Evolutionary conservation across 108 stramenopile genomes (phyloP).

Genomic region (Fistulifera solaris): DNA sequence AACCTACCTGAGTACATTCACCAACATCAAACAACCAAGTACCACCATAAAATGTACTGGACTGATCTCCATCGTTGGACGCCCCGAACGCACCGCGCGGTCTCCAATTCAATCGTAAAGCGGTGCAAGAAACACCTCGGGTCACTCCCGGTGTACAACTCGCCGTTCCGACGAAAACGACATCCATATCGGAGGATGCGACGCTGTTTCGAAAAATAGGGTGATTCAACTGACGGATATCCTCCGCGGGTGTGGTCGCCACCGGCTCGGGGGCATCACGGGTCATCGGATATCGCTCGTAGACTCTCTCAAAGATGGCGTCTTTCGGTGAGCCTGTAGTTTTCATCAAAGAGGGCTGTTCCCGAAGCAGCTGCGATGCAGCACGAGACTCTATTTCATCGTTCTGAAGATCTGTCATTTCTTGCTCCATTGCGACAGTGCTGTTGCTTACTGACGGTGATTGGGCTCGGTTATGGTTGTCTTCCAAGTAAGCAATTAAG

Average conservation of each 20-base stretch:
- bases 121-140: slow-evolving; percentile 84
- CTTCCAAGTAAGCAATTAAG: slow-evolving; percentile 35
- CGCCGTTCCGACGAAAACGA: slow-evolving; percentile 89
- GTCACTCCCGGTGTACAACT: slow-evolving; percentile 82
- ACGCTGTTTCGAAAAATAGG: slow-evolving; percentile 30
- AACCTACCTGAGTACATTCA: slow-evolving; percentile 85
- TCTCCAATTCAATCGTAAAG: slow-evolving; percentile 39
- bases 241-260: slow-evolving; percentile 1
- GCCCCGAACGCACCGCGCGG: slow-evolving; percentile 3
- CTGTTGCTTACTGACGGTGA: neutral
- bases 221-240: slow-evolving; percentile 41
- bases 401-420: no score
- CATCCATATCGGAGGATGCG: slow-evolving; percentile 62
- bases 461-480: slow-evolving; percentile 2
- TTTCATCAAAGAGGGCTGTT: neutral
- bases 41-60: slow-evolving; percentile 29
- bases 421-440: neutral
- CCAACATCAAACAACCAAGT: slow-evolving; percentile 95
- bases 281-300: slow-evolving; percentile 46
- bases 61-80: neutral
- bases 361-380: neutral
- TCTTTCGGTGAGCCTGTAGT: slow-evolving; percentile 31
- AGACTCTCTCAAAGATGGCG: slow-evolving; percentile 37
- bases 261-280: slow-evolving; percentile 14
- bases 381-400: neutral